Evolutionary conservation across 1,139 yeast genomes (phyloP).

Genomic region (Yueomyces sp.): DNA sequence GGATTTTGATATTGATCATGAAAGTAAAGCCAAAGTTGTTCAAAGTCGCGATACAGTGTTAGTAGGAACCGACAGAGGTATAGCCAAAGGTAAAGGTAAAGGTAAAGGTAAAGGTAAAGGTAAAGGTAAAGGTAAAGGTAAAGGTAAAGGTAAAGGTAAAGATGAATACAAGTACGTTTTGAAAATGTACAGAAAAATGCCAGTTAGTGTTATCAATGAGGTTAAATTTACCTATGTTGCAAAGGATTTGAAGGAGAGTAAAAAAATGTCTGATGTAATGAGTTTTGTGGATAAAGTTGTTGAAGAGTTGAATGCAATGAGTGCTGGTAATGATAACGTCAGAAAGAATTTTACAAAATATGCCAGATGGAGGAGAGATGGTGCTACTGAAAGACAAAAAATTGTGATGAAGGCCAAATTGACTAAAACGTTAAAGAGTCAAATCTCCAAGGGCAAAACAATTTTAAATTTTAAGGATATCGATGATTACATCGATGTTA

Average conservation of each 20-base stretch:
- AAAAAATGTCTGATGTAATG: too few relatives aligned
- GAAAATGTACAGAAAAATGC: slow-evolving; percentile 15
- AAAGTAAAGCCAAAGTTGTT: too few relatives aligned
- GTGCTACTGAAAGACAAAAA: slow-evolving; percentile 22
- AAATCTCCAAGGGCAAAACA: slow-evolving; percentile 1
- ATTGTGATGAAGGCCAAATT: slow-evolving; percentile 10
- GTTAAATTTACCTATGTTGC: too few relatives aligned
- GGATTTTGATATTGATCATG: too few relatives aligned
- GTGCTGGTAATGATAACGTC: neutral
- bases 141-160: neutral
- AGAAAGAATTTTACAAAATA: slow-evolving; percentile 15
- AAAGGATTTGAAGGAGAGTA: too few relatives aligned
- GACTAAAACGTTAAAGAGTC: slow-evolving; percentile 5
- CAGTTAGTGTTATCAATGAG: too few relatives aligned
- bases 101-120: too few relatives aligned
- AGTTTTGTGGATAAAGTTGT: too few relatives aligned
- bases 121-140: neutral
- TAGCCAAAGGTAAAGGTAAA: too few relatives aligned
- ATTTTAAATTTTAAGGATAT: slow-evolving; percentile 10
- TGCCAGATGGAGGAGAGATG: slow-evolving; percentile 23
- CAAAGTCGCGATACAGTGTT: too few relatives aligned
- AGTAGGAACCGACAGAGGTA: too few relatives aligned
- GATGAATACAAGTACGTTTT: slow-evolving; percentile 5
- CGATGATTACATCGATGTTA: slow-evolving; percentile 8
- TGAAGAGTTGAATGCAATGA: too few relatives aligned